Evolutionary conservation across 177 flowering plant genomes (phyloP), one percentile per base, ranked within the genome.

Genomic region (Vitis hybrid): DNA sequence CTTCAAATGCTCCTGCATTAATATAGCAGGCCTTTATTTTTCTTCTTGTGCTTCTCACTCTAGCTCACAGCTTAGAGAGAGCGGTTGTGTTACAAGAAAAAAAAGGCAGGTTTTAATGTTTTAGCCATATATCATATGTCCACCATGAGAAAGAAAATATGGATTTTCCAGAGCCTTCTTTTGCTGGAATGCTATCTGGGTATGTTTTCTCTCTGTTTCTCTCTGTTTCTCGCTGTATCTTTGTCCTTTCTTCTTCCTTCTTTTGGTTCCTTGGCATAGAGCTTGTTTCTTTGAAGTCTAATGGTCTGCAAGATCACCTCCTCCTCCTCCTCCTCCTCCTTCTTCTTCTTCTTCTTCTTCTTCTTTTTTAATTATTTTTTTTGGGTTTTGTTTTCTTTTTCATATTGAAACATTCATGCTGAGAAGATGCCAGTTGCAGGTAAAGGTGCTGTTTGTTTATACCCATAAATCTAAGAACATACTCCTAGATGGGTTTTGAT

Each of bases 111-210:
- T 54, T 54, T 13, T 14, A 14, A 16, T 11, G 11, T 24, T 18
- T 58, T 58, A 16, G 32, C 2, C 32, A 2, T 19, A 11, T 18
- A 19, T 58, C 18, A 11, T 19, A 14, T 4, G 8, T 46, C 68
- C 19, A 64, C 68, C 27, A 79, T 76, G 83, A 67, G 69, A 69
- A 76, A 54, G 72, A 74, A 67, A 16, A 32, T 54, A 30, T 56
- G 62, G 74, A 21, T 75, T 69, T 62, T 82, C 14, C 76, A 62
- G 62, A 67, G 67, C 56, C 50, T 84, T 30, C 56, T 82, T 13
- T 9, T 82, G 56, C 15, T 80, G 72, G 64, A 56, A 18, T 73
- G 56, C 72, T 74, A 52, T 69, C 60, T 82, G 72, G 82, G 87
- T 84, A 82, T 73, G 81, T 27, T 68, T 5, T 27, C 9, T 50